phyloP scores from a whole-genome alignment of 371 early-diverging fungal genomes.

The Mortierella sp. region DNA sequence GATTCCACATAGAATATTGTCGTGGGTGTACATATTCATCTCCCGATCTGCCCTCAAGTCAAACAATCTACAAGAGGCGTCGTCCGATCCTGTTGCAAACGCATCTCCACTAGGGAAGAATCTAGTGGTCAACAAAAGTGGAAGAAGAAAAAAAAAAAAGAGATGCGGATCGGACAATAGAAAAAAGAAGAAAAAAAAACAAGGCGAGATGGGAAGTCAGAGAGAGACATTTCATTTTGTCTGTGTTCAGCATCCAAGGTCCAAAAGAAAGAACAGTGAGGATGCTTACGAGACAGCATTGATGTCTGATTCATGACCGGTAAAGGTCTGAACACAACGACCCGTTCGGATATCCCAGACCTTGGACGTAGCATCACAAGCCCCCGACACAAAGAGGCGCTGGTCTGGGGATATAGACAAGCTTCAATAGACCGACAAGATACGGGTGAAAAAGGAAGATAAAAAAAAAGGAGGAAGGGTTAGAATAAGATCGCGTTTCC shows the following conservation, averaged over 20 bases:
- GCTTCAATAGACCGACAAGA: constrained; percentile 27
- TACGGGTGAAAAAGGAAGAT: background rate
- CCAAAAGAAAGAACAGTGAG: constrained; percentile 4
- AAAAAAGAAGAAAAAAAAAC: too few relatives aligned
- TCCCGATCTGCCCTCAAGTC: constrained; percentile 97
- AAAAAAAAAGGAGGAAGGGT: background rate
- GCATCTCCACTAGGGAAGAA: constrained; percentile 98
- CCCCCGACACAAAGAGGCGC: constrained; percentile 96
- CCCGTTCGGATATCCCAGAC: constrained; percentile 97
- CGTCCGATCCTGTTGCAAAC: constrained; percentile 97
- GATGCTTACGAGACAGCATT: constrained; percentile 92
- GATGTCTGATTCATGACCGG: constrained; percentile 97
- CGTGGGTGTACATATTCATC: constrained; percentile 94
- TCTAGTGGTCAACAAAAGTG: constrained; percentile 55
- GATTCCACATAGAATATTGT: constrained; percentile 95
- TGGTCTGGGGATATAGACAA: constrained; percentile 89
- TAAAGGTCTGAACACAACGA: constrained; percentile 95
- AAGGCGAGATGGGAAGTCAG: too few relatives aligned
- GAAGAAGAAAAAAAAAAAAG: background rate
- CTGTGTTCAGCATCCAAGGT: background rate
- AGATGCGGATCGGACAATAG: background rate
- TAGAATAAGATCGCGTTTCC: background rate
- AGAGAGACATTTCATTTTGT: too few relatives aligned
- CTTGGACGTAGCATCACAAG: constrained; percentile 98
- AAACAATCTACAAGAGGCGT: constrained; percentile 96